Percentiles rank a stretch among this genome's conserved stretches.
phyloP scores from a whole-genome alignment of 2,329 filamentous ascomycete genomes.

The Septoria linicola region DNA sequence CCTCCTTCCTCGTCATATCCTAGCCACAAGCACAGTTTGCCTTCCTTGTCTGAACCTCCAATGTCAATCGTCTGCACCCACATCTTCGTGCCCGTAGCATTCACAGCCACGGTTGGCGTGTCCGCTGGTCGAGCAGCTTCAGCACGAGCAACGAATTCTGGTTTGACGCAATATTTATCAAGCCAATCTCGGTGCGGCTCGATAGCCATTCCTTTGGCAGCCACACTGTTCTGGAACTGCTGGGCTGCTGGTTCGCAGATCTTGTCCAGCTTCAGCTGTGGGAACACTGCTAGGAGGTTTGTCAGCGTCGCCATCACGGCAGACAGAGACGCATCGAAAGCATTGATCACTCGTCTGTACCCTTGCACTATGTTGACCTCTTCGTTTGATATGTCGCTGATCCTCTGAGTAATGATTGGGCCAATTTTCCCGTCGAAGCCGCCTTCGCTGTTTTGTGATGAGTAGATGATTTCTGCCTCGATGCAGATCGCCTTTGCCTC shows the following conservation, averaged over 20 bases:
- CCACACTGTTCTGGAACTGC: no score
- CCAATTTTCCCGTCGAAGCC: neutral
- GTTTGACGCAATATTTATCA: neutral
- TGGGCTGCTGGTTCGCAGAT: no score
- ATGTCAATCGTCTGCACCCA: constrained; percentile 1
- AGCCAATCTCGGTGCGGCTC: neutral
- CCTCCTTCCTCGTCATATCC: neutral
- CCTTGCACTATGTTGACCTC: no score
- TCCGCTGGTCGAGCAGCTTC: neutral
- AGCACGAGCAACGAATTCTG: neutral
- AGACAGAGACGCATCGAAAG: no score
- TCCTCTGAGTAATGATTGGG: no score
- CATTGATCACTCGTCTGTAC: no score
- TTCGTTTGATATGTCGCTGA: no score
- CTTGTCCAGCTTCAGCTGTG: neutral
- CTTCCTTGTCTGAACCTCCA: neutral
- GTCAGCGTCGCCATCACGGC: no score
- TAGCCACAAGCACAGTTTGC: constrained; percentile 5
- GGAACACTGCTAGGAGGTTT: no score
- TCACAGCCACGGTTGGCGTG: neutral
- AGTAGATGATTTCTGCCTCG: neutral
- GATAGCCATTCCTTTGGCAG: neutral
- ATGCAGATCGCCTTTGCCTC: neutral
- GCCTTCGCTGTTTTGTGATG: neutral
- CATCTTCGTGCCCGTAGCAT: neutral